Conservation (phyloP, 352 stramenopile species). For the Pilasporangium apinafurcum region DNA sequence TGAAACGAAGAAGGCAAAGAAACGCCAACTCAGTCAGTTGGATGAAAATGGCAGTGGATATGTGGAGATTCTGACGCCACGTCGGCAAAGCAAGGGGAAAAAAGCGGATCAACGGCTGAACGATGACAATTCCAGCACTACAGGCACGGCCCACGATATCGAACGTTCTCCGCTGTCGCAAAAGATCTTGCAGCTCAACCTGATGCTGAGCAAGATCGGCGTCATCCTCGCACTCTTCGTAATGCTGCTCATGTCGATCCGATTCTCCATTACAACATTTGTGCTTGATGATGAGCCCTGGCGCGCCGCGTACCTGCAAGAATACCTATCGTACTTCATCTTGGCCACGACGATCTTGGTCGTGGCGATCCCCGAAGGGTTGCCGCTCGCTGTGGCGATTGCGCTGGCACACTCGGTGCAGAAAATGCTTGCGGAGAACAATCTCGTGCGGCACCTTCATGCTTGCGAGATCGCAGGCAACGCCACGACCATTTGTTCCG, state of each 20-base stretch:
- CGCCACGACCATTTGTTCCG: conserved; percentile 95
- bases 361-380: conserved; percentile 87
- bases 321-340: conserved; percentile 82
- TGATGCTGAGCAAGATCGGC: conserved; percentile 61
- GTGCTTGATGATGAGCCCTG: conserved; percentile 27
- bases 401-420: conserved; percentile 86
- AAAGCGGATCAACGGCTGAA: too few relatives aligned
- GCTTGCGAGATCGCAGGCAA: conserved; percentile 97
- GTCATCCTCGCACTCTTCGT: conserved; percentile 52
- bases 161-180: conserved; percentile 51
- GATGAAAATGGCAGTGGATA: too few relatives aligned
- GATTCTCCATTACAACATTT: conserved; percentile 58
- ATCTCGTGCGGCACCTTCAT: conserved; percentile 93
- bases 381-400: conserved; percentile 88
- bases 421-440: conserved; percentile 95
- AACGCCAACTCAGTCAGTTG: too few relatives aligned
- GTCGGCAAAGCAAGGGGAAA: too few relatives aligned
- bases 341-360: conserved; percentile 79
- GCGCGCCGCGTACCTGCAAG: conserved; percentile 25
- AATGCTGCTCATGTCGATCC: conserved; percentile 48
- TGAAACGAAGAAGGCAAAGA: too few relatives aligned
- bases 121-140: too few relatives aligned
- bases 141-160: too few relatives aligned
- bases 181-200: conserved; percentile 72
- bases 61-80: too few relatives aligned